phyloP scores from a whole-genome alignment of 768 basidiomycete species.

The Rhodotorula sphaerocarpa region DNA sequence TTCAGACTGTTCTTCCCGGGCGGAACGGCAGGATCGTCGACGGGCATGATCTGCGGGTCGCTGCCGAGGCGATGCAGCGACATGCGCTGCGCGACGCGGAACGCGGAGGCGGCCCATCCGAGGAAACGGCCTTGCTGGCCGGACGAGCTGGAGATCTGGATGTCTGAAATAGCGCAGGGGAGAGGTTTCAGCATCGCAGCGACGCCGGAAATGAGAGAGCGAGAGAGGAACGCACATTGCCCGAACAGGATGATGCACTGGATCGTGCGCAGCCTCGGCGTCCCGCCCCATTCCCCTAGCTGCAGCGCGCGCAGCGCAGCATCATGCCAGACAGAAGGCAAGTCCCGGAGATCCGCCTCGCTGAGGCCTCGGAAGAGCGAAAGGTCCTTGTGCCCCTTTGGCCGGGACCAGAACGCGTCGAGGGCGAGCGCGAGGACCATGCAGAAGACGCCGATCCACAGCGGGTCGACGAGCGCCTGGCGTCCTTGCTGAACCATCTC shows the following conservation, averaged over 20 bases:
- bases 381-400: slow-evolving; percentile 18
- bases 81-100: slow-evolving; percentile 30
- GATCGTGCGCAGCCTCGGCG: slow-evolving; percentile 28
- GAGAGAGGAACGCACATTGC: not conserved
- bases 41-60: slow-evolving; percentile 26
- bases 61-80: slow-evolving; percentile 27
- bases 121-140: slow-evolving; percentile 31
- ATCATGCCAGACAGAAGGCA: slow-evolving; percentile 35
- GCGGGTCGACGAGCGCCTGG: slow-evolving; percentile 27
- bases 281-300: slow-evolving; percentile 34
- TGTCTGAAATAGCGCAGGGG: slow-evolving; percentile 26
- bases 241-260: slow-evolving; percentile 14
- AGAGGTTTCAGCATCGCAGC: not conserved
- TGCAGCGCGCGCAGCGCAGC: slow-evolving; percentile 30
- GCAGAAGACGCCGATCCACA: slow-evolving; percentile 30
- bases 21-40: slow-evolving; percentile 32
- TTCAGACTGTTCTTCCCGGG: slow-evolving; percentile 29
- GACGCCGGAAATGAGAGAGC: no score
- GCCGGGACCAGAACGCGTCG: slow-evolving; percentile 33
- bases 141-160: slow-evolving; percentile 25
- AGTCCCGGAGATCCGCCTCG: slow-evolving; percentile 24
- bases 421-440: slow-evolving; percentile 37
- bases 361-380: slow-evolving; percentile 25
- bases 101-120: slow-evolving; percentile 23
- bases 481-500: slow-evolving; percentile 19